Base-by-base conservation (phyloP, 2,329 filamentous ascomycete species). In the Fusarium sp. region DNA sequence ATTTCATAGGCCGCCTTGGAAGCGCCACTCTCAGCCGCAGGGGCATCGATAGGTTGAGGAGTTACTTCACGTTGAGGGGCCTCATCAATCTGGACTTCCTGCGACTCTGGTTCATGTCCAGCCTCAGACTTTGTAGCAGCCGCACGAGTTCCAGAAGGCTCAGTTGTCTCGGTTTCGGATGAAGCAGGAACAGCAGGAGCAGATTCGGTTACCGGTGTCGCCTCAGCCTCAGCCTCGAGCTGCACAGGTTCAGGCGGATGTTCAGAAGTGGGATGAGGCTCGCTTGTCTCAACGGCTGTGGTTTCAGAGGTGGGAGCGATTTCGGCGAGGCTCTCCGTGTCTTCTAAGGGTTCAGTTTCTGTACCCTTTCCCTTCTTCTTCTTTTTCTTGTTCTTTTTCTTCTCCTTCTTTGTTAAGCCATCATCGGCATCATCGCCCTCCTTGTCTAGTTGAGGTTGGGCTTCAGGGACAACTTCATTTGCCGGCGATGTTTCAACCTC, bases 381-480 rank as follows among this genome's bases (percentile, higher is more conserved):
- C 25, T 60, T 64, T 22, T 64, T 65, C 43, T 68, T 54, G n/a
- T 43, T 58, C 32, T 65, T 72, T 35, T 69, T 72, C 50, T 61
- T 59, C 43, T 72, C 70, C 14, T 60, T 63, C 32, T 38, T 57
- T 7, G 69, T 60, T 32, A 66, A 45, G 37, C 50, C 59, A 32
- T 27, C 22, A 8, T 37, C 25, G 17, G 32, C 57, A 30, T 57
- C 47, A 17, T 38, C 35, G 6, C 27, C 40, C 6, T 47, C 43
- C 10, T 56, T 30, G 11, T 9, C 45, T 27, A 22, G 32, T n/a
- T 33, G 57, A 30, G 32, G n/a, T 33, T 45, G 47, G 12, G 54
- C 22, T 25, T 54, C 58, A 6, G 32, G 17, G 20, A 33, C n/a
- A 27, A 27, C 38, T 20, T 38, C 32, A 8, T 52, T 35, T n/a